These are phyloP conservation scores for Plasmodium ovale DNA, from an alignment of 169 alveolate genomes.

Conservation along the genomic window DNA sequence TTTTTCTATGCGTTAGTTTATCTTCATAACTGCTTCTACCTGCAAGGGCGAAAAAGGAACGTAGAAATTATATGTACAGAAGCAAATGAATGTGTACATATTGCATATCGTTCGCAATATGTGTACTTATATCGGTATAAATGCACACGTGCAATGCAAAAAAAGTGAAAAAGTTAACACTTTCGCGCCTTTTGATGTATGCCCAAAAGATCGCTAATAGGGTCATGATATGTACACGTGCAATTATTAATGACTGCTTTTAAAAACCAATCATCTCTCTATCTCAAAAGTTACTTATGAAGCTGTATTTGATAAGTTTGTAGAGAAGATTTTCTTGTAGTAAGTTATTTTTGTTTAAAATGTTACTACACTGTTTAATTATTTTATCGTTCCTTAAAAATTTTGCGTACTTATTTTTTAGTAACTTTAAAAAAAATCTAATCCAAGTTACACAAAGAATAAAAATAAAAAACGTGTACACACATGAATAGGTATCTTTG, in stretches of 20 bases:
- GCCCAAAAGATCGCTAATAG: background rate
- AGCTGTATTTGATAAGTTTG: constrained; percentile 18
- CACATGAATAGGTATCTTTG: constrained; percentile 22
- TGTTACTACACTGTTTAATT: background rate
- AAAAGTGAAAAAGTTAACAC: too few relatives aligned
- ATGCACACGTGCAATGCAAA: too few relatives aligned
- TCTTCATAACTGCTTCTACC: constrained; percentile 40
- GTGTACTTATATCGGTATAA: background rate
- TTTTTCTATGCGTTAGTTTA: background rate
- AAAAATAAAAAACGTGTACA: constrained; percentile 20
- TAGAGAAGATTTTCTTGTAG: constrained; percentile 26
- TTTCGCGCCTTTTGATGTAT: too few relatives aligned
- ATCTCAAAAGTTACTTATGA: background rate
- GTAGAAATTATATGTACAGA: background rate
- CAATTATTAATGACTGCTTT: background rate
- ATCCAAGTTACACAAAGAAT: constrained; percentile 23
- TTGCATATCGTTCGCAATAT: background rate
- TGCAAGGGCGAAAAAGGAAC: background rate
- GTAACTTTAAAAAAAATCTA: constrained; percentile 15
- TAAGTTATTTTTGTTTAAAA: constrained; percentile 4
- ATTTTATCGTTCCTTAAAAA: constrained; percentile 33
- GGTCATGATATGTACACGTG: background rate
- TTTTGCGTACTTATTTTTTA: constrained; percentile 29
- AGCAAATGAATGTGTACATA: background rate
- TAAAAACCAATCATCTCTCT: background rate